A percentile compares a stretch with the other conserved stretches of the same genome.
These are phyloP conservation scores for Helotiales sp. DNA, from an alignment of 2,329 filamentous ascomycete genomes.

Conservation along the genomic window DNA sequence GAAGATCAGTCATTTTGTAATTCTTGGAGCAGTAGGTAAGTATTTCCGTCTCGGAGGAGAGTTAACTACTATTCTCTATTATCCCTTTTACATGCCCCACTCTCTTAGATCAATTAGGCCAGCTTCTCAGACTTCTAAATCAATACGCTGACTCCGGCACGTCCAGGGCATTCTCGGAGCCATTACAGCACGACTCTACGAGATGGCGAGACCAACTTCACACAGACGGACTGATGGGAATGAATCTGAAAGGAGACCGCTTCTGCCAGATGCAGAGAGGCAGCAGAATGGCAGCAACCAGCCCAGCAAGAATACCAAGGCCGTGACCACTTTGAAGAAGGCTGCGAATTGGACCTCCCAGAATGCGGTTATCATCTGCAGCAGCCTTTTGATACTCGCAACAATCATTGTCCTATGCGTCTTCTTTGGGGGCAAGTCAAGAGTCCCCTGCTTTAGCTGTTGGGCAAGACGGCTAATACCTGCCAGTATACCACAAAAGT, in stretches of 20 bases:
- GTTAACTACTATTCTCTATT: too few relatives aligned
- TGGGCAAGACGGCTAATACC: slow-evolving; percentile 11
- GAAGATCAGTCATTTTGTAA: slow-evolving; percentile 22
- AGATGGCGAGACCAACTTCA: slow-evolving; percentile 23
- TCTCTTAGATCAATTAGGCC: too few relatives aligned
- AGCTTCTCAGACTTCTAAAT: too few relatives aligned
- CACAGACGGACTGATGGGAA: slow-evolving; percentile 1
- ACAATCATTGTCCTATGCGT: slow-evolving; percentile 29
- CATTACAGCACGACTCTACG: slow-evolving; percentile 23
- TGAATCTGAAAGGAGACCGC: slow-evolving; percentile 23
- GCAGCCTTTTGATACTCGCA: slow-evolving; percentile 26
- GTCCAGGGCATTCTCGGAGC: slow-evolving; percentile 17
- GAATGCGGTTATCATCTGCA: slow-evolving; percentile 28
- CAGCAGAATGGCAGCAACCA: neutral
- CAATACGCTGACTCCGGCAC: too few relatives aligned
- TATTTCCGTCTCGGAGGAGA: too few relatives aligned
- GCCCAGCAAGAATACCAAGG: neutral
- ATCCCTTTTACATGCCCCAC: too few relatives aligned
- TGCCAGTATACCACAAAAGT: slow-evolving; percentile 17
- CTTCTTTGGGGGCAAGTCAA: slow-evolving; percentile 27
- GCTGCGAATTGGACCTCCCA: slow-evolving; percentile 20
- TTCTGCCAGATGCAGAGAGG: slow-evolving; percentile 21
- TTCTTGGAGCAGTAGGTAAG: slow-evolving; percentile 24
- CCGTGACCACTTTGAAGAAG: slow-evolving; percentile 12
- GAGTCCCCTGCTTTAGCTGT: neutral